Percentiles rank a stretch among this genome's conserved stretches.
Conservation (phyloP, 371 early-diverging fungal species). For the Lichtheimia ramosa region DNA sequence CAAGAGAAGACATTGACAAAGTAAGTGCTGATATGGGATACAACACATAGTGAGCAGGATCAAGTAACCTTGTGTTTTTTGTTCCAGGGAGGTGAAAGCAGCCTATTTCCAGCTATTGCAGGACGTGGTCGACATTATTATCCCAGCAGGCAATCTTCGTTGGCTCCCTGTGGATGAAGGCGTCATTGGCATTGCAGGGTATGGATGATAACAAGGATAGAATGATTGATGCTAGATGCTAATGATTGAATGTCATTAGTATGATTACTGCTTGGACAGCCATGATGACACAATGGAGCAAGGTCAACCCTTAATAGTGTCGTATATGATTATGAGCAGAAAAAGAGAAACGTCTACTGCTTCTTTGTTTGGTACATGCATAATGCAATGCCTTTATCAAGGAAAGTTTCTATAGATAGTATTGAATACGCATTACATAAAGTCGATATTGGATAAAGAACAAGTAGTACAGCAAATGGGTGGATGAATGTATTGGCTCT, state of each 20-base stretch:
- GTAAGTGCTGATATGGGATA: conserved; percentile 16
- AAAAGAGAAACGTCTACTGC: too few species aligned
- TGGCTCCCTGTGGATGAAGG: conserved; percentile 58
- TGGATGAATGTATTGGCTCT: not conserved
- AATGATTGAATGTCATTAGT: too few species aligned
- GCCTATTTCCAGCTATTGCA: conserved; percentile 52
- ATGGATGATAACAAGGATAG: conserved; percentile 14
- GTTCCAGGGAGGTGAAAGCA: conserved; percentile 35
- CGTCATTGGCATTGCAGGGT: conserved; percentile 66
- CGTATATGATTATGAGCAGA: too few species aligned
- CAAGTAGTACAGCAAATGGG: conserved; percentile 8
- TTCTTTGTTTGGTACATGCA: too few species aligned
- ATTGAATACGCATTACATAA: too few species aligned
- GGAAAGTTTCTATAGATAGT: too few species aligned
- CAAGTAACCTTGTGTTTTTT: not conserved
- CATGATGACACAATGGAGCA: conserved; percentile 49
- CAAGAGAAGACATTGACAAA: conserved; percentile 37
- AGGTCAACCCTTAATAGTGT: conserved; percentile 11
- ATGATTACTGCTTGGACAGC: conserved; percentile 52
- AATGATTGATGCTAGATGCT: too few species aligned
- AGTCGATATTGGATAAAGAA: conserved; percentile 35
- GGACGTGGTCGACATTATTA: conserved; percentile 59
- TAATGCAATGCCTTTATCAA: too few species aligned
- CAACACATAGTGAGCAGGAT: not conserved
- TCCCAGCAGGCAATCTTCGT: conserved; percentile 57